Evolutionary conservation across 2,329 filamentous ascomycete genomes (phyloP).

Genomic region (Sarocladiaceae sp.): DNA sequence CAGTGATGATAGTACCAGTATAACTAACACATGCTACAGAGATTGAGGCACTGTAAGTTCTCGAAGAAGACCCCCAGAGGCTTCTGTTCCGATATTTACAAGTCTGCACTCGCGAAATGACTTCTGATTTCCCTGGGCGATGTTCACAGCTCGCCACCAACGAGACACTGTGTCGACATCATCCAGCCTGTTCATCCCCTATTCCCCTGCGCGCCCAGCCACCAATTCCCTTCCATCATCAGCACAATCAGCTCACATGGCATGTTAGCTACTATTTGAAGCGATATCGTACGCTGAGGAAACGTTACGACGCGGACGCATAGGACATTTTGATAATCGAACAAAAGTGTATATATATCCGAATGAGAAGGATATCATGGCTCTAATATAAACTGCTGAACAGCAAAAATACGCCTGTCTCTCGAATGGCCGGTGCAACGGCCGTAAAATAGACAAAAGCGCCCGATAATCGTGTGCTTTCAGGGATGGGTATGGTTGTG

Average conservation of each 20-base stretch:
- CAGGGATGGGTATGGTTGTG: neutral
- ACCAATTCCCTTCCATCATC: neutral
- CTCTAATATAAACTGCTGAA: neutral
- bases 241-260: slow-evolving; percentile 4
- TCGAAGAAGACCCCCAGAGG: too few relatives aligned
- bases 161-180: too few relatives aligned
- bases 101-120: too few relatives aligned
- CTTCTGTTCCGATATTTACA: too few relatives aligned
- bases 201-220: neutral
- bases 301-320: slow-evolving; percentile 62
- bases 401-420: too few relatives aligned
- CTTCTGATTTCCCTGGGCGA: too few relatives aligned
- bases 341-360: neutral
- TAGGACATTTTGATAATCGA: slow-evolving; percentile 17
- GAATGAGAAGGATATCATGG: slow-evolving; percentile 4
- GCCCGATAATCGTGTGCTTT: too few relatives aligned
- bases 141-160: too few relatives aligned
- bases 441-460: too few relatives aligned
- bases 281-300: slow-evolving; percentile 78
- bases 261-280: slow-evolving; percentile 92
- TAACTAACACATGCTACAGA: slow-evolving; percentile 47
- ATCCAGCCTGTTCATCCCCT: too few relatives aligned
- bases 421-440: too few relatives aligned
- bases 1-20: neutral
- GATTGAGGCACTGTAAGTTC: slow-evolving; percentile 82